phyloP scores from a whole-genome alignment of 2,329 filamentous ascomycete genomes.

The Chrysosporium keratinophilum region DNA sequence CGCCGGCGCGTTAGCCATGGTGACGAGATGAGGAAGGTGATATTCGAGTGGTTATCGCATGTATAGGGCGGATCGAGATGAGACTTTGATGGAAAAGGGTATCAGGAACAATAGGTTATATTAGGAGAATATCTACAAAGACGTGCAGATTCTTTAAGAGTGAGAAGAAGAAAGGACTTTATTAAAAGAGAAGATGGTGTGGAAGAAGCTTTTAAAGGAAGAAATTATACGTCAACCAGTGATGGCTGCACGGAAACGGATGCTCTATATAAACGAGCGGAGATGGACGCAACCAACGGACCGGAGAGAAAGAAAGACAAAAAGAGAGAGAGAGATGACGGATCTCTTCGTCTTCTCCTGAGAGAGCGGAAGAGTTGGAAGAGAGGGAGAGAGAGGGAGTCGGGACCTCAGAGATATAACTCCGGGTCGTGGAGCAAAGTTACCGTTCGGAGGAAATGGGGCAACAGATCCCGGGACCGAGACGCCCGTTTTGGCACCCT shows the following conservation, averaged over 20 bases:
- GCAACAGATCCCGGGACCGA: neutral
- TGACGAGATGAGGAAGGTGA: neutral
- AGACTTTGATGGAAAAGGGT: too few species aligned
- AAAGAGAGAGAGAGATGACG: neutral
- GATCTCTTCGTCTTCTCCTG: neutral
- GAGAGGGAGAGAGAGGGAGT: neutral
- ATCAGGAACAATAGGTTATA: too few species aligned
- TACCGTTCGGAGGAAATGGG: neutral
- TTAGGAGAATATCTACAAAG: too few species aligned
- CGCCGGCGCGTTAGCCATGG: slow-evolving; percentile 8
- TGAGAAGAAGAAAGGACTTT: too few species aligned
- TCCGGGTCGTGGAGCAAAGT: neutral
- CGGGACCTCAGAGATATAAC: neutral
- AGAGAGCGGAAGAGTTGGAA: neutral
- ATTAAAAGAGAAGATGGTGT: too few species aligned
- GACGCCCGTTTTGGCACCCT: too few species aligned
- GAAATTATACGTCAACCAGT: too few species aligned
- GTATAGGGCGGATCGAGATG: neutral
- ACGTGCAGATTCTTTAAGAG: too few species aligned
- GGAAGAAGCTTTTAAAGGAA: too few species aligned
- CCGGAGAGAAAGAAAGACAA: neutral
- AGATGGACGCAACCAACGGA: neutral
- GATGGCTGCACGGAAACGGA: too few species aligned
- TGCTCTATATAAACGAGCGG: neutral
- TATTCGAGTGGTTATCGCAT: neutral